A percentile compares a stretch with the other conserved stretches of the same genome.
These are phyloP conservation scores for Globisporangium abappressorium DNA, from an alignment of 352 stramenopile genomes.

Conservation along the genomic window DNA sequence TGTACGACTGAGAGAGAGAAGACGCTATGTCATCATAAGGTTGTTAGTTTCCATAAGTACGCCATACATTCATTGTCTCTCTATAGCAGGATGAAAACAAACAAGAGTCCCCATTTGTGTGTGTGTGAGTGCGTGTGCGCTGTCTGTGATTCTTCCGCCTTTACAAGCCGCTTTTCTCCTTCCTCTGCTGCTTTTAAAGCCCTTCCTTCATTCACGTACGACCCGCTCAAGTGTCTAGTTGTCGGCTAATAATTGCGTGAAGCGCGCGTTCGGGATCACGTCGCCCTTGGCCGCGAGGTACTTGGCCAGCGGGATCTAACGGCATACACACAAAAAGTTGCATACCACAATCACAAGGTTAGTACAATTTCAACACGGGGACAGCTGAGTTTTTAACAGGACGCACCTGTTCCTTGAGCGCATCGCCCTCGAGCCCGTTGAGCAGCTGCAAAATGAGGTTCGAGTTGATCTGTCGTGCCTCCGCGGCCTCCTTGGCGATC, in stretches of 20 bases:
- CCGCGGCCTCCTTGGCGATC: slow-evolving; percentile 63
- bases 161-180: neutral
- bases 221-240: slow-evolving; percentile 17
- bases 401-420: slow-evolving; percentile 54
- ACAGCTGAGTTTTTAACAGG: neutral
- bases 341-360: slow-evolving; percentile 1
- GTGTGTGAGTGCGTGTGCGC: neutral
- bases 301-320: slow-evolving; percentile 66
- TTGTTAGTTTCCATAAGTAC: neutral
- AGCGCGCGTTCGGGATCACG: slow-evolving; percentile 59
- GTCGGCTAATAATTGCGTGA: slow-evolving; percentile 54
- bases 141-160: neutral
- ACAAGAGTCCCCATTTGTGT: neutral
- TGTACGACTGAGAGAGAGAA: slow-evolving; percentile 26
- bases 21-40: neutral
- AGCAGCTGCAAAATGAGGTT: slow-evolving; percentile 72
- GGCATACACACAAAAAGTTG: slow-evolving; percentile 5
- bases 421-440: slow-evolving; percentile 54
- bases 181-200: neutral
- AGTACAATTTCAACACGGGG: neutral
- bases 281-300: slow-evolving; percentile 82
- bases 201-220: neutral
- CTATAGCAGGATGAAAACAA: neutral
- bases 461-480: slow-evolving; percentile 73
- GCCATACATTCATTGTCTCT: neutral